Base-by-base conservation (phyloP, 1,284 basidiomycete genomes). In the Sanguinoderma infundibulare region DNA sequence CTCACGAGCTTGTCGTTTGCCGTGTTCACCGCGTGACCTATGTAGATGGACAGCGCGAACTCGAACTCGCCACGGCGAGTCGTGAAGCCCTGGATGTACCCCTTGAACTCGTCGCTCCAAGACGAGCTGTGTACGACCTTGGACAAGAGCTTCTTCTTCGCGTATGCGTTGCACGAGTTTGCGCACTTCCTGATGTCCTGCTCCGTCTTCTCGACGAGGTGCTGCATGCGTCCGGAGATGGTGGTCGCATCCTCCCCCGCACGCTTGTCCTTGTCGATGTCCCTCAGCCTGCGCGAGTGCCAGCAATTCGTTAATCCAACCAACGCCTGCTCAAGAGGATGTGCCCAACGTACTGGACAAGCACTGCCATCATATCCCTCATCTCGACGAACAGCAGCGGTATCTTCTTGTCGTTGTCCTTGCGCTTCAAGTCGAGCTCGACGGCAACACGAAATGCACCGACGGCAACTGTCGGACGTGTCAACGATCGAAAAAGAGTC, bases 331-430 rank as follows among this genome's bases (percentile, higher is more conserved):
- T 17, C 2, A 2, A 20, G 8, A 20, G 8, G 6, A 40, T 3
- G n/a, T 9, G 14, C 7, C 10, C 6, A 4, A 71, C 55, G 22
- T 56, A 81, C 81, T 78, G 74, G n/a, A 80, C 72, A 32, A 83
- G 72, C 0, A 74, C 72, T 7, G 65, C 65, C 75, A 83, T 79
- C 76, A 80, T 78, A 38, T 79, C 76, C 59, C 76, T 76, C 79
- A 83, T 83, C 65, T 79, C 73, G 15, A 77, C 62, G 54, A 78
- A 78, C 8, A 84, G 68, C 0, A 74, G 70, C 1, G 74, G 51
- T 2, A 82, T 74, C 53, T 79, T 80, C 55, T 72, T 72, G 58
- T 82, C 78, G 53, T 83, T 83, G 10, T 79, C 75, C 17, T 76
- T 69, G 20, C 79, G 73, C 5, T 73, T 78, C 15, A 78, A 55